phyloP scores from a whole-genome alignment of 2,329 filamentous ascomycete species.

The Epichloe scottii region DNA sequence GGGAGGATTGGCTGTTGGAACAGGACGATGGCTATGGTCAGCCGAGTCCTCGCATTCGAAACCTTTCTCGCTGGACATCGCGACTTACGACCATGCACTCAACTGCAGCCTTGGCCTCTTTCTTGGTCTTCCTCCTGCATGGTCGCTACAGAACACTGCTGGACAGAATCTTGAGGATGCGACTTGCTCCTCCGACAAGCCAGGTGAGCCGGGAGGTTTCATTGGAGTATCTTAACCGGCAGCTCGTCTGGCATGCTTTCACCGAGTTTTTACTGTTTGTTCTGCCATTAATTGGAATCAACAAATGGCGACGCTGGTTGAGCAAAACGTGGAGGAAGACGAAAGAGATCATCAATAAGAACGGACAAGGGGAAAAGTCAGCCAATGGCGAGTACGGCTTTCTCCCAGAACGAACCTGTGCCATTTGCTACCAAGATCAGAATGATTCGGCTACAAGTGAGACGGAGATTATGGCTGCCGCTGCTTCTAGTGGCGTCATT shows the following conservation, averaged over 20 bases:
- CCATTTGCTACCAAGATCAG: conserved; percentile 92
- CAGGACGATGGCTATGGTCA: conserved; percentile 64
- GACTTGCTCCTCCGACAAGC: conserved; percentile 71
- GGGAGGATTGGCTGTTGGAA: conserved; percentile 75
- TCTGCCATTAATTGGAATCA: conserved; percentile 89
- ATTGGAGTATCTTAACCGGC: conserved; percentile 94
- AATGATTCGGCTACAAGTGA: conserved; percentile 61
- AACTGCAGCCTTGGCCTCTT: conserved; percentile 69
- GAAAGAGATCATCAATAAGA: conserved; percentile 47
- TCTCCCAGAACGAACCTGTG: conserved; percentile 85
- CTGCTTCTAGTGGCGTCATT: conserved; percentile 62
- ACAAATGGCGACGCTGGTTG: conserved; percentile 86
- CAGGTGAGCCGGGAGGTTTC: conserved; percentile 85
- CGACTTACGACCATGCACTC: conserved; percentile 63
- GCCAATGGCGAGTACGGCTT: conserved; percentile 67
- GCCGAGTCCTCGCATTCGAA: conserved; percentile 35
- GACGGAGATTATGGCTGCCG: conserved; percentile 60
- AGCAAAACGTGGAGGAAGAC: conserved; percentile 73
- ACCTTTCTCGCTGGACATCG: conserved; percentile 58
- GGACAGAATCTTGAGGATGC: conserved; percentile 72
- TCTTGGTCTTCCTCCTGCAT: conserved; percentile 81
- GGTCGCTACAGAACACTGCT: conserved; percentile 84
- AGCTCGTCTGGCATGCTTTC: conserved; percentile 99
- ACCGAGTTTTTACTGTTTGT: conserved; percentile 97
- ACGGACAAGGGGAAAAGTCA: conserved; percentile 32